phyloP scores from a whole-genome alignment of 306 rosid genomes.

The Morella rubra region DNA sequence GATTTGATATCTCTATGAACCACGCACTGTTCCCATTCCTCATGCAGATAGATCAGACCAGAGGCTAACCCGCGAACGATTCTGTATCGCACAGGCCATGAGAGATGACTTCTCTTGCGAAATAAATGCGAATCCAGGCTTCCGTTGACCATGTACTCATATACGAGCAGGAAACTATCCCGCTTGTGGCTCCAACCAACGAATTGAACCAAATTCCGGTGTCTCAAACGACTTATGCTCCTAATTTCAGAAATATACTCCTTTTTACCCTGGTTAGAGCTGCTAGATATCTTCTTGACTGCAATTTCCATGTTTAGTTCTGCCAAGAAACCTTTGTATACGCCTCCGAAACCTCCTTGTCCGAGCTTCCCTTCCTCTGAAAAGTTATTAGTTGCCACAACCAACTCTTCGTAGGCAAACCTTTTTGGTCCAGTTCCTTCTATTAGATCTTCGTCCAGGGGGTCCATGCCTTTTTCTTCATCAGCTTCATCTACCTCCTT shows the following conservation, averaged over 20 bases:
- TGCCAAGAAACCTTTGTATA: slow-evolving; percentile 37
- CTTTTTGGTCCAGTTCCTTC: slow-evolving; percentile 37
- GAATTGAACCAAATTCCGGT: slow-evolving; percentile 40
- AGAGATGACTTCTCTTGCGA: slow-evolving; percentile 1
- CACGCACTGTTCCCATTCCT: slow-evolving; percentile 37
- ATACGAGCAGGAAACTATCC: slow-evolving; percentile 30
- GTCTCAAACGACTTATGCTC: slow-evolving; percentile 40
- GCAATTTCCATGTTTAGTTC: slow-evolving; percentile 34
- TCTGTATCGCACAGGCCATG: slow-evolving; percentile 31
- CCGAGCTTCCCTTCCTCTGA: slow-evolving; percentile 39
- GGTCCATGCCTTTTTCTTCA: slow-evolving; percentile 23
- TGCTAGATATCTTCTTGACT: slow-evolving; percentile 37
- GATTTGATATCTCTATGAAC: slow-evolving; percentile 41
- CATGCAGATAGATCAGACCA: slow-evolving; percentile 38
- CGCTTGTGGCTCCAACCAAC: slow-evolving; percentile 47
- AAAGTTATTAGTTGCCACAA: slow-evolving; percentile 38
- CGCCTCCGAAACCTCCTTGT: slow-evolving; percentile 48
- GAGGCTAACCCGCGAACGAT: slow-evolving; percentile 31
- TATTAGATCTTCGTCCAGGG: slow-evolving; percentile 30
- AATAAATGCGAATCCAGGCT: slow-evolving; percentile 38
- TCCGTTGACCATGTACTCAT: slow-evolving; percentile 39
- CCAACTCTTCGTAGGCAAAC: slow-evolving; percentile 31
- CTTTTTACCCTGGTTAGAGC: slow-evolving; percentile 36
- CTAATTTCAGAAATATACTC: slow-evolving; percentile 43
- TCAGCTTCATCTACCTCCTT: slow-evolving; percentile 26